phyloP scores from a whole-genome alignment of 208 protist species.

The Leptomonas pyrrhocoris region DNA sequence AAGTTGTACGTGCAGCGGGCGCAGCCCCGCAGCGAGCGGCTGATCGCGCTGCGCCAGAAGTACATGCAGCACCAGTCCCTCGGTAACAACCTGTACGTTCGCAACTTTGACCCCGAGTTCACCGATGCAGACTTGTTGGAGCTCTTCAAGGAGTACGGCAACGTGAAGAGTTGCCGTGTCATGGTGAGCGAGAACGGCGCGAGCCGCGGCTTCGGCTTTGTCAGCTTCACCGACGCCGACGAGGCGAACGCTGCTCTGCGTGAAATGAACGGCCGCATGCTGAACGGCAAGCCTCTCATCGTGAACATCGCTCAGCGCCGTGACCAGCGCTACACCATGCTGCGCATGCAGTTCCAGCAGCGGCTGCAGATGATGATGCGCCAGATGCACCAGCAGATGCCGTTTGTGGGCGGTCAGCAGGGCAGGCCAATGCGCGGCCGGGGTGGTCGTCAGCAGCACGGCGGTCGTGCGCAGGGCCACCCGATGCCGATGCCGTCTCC shows the following conservation, averaged over 20 bases:
- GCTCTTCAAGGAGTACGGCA: constrained; percentile 98
- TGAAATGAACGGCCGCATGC: constrained; percentile 98
- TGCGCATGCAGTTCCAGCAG: constrained; percentile 95
- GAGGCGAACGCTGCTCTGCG: constrained; percentile 97
- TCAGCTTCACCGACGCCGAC: constrained; percentile 98
- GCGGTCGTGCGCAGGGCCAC: constrained; percentile 38
- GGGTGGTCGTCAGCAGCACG: constrained; percentile 39
- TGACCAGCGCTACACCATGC: constrained; percentile 95
- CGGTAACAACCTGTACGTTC: constrained; percentile 99
- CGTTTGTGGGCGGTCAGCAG: constrained; percentile 23
- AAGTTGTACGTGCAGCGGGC: constrained; percentile 90
- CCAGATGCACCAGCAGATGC: constrained; percentile 65
- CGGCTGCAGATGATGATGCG: constrained; percentile 89
- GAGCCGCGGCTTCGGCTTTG: constrained; percentile 98
- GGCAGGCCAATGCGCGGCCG: constrained; percentile 44
- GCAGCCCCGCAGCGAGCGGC: constrained; percentile 86
- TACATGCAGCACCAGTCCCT: constrained; percentile 91
- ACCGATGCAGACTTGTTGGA: constrained; percentile 97
- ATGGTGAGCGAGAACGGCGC: constrained; percentile 92
- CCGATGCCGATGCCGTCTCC: constrained; percentile 40
- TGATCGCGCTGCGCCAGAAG: constrained; percentile 88
- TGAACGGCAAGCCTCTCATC: constrained; percentile 97
- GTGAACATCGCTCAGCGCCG: constrained; percentile 97
- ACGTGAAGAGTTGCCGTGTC: constrained; percentile 98
- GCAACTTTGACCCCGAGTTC: constrained; percentile 97